Evolutionary conservation across 1,139 yeast species (phyloP), one percentile per base, ranked within the genome.

Genomic region (Zygosaccharomyces sapae): DNA sequence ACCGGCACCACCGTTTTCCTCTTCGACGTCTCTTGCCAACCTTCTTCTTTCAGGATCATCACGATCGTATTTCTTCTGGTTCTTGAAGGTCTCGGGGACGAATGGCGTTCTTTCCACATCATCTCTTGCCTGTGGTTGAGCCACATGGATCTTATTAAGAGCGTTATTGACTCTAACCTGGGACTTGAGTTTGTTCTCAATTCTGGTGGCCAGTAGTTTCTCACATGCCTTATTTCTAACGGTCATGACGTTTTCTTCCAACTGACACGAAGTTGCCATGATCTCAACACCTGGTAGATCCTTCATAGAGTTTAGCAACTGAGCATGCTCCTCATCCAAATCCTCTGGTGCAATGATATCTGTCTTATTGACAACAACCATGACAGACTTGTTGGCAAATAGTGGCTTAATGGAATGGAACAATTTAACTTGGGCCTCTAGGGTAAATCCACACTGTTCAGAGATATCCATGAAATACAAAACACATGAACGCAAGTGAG

Each of bases 171-270:
- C 87, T 70, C 97, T 82, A 48, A 95, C 86, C 53, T 92, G 77
- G 50, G 97, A 94, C 77, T 92, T 92, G 72, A 92, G 79, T 75
- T 92, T 92, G 69, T 87, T 96, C 73, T 92, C 98, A 66, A 92
- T 87, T 75, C 99, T 84, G 8, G 97, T 87, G 34, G 97, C 88
- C 60, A 92, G 78, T 61, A 92, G 77, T 72, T 89, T 90, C 69
- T 92, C 98, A 75, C 99, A 92, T 20, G 98, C 98, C 65, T 86
- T 83, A 73, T 92, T 92, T 71, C 98, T 83, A 49, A 94, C 97
- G 55, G 80, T 84, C 97, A 92, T 90, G 51, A 92, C 87, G 62
- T 90, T 90, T 46, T 90, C 97, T 68, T 90, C 97, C 63, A 88
- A 88, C 63, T 84, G 84, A 73, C 99, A 92, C 30, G 97, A 90